Conservation (phyloP, 1,284 basidiomycete species). For the Stygiomarasmius scandens region DNA sequence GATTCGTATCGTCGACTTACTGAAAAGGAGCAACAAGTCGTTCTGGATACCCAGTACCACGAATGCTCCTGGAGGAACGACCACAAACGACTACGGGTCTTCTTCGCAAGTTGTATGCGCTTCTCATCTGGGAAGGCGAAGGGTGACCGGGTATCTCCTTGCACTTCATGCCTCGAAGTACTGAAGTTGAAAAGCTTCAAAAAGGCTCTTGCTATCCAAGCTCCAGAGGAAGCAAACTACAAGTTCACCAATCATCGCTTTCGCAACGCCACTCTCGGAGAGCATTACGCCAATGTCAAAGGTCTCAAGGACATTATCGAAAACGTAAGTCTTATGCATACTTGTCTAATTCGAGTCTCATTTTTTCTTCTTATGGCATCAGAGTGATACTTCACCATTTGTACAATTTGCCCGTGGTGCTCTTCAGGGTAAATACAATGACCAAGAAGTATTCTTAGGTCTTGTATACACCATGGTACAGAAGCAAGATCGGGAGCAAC, state of each 20-base stretch:
- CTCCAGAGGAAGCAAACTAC: not conserved
- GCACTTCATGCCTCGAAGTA: not conserved
- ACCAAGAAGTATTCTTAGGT: constrained; percentile 19
- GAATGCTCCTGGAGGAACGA: constrained; percentile 19
- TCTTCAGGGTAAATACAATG: constrained; percentile 27
- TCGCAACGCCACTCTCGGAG: not conserved
- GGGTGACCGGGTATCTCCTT: not conserved
- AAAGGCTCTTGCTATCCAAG: not conserved
- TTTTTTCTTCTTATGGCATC: too few species aligned
- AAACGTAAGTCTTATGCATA: not conserved
- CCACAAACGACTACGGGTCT: constrained; percentile 4
- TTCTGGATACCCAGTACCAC: constrained; percentile 2
- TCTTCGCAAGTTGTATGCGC: constrained; percentile 2
- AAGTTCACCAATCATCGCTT: not conserved
- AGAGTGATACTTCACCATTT: not conserved
- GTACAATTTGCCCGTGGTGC: constrained; percentile 27
- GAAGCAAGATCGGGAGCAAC: constrained; percentile 25
- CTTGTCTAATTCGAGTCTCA: too few species aligned
- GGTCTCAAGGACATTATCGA: not conserved
- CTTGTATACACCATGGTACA: constrained; percentile 32
- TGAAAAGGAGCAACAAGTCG: not conserved
- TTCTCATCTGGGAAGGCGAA: not conserved
- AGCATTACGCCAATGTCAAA: not conserved
- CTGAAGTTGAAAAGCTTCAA: not conserved
- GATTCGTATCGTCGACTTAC: not conserved